Conservation (phyloP, 345 rosid genomes). For the Kandelia obovata region DNA sequence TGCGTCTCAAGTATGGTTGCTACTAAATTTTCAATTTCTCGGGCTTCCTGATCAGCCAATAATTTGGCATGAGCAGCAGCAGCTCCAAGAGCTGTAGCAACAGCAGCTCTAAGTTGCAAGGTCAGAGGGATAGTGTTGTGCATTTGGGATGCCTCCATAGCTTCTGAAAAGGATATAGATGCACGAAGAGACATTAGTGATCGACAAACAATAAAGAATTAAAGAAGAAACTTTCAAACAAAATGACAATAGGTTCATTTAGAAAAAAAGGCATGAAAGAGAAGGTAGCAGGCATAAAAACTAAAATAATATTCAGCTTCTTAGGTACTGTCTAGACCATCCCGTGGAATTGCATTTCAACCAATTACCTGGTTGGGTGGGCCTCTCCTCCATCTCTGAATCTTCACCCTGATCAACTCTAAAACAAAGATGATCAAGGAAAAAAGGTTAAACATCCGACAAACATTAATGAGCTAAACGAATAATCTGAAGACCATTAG, state of each 20-base stretch:
- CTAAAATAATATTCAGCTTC: not conserved
- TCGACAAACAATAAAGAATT: too few relatives aligned
- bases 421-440: constrained; percentile 16
- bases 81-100: constrained; percentile 75
- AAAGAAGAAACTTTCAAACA: too few relatives aligned
- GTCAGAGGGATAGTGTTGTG: constrained; percentile 51
- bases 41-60: constrained; percentile 84
- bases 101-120: constrained; percentile 66
- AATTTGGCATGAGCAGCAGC: constrained; percentile 76
- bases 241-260: not conserved
- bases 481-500: constrained; percentile 3
- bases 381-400: constrained; percentile 36
- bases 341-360: not conserved
- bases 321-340: not conserved
- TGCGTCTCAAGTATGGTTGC: constrained; percentile 66
- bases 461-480: constrained; percentile 6
- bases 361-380: constrained; percentile 36
- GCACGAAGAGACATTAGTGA: not conserved
- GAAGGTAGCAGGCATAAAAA: not conserved
- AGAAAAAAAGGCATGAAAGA: not conserved
- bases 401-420: constrained; percentile 46
- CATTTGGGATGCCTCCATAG: constrained; percentile 29
- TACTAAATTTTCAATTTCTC: constrained; percentile 60
- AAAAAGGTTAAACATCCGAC: constrained; percentile 5
- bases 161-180: constrained; percentile 34